phyloP scores from a whole-genome alignment of 495 filamentous ascomycete species.

The Stereocaulon alpinum region DNA sequence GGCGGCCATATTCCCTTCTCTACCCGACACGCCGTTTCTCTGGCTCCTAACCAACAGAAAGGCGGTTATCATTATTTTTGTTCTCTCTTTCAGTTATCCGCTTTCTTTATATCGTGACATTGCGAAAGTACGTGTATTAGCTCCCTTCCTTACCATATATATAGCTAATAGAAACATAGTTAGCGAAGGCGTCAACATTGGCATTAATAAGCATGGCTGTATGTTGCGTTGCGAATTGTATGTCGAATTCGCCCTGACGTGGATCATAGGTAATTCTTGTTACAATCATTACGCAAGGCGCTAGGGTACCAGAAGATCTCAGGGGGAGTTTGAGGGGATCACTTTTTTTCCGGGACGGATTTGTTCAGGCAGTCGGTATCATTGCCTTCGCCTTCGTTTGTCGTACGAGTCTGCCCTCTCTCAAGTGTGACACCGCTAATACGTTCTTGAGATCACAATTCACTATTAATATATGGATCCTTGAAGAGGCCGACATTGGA shows the following conservation, averaged over 20 bases:
- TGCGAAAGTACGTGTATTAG: constrained; percentile 59
- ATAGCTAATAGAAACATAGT: constrained; percentile 39
- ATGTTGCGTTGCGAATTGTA: not conserved
- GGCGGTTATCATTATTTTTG: constrained; percentile 76
- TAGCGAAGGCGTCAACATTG: constrained; percentile 88
- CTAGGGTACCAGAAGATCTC: constrained; percentile 55
- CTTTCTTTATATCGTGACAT: constrained; percentile 91
- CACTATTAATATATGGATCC: constrained; percentile 92
- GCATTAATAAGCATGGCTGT: constrained; percentile 85
- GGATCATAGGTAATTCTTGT: constrained; percentile 48
- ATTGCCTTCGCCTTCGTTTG: constrained; percentile 96
- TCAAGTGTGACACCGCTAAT: not conserved
- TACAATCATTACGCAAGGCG: constrained; percentile 80
- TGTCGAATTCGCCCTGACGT: not conserved
- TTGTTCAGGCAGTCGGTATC: constrained; percentile 92
- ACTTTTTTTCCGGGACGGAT: constrained; percentile 66
- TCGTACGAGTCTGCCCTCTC: constrained; percentile 38
- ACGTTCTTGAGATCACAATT: constrained; percentile 65
- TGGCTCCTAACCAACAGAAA: constrained; percentile 71
- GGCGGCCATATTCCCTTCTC: constrained; percentile 64
- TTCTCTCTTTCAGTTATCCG: constrained; percentile 79
- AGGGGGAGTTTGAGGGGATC: constrained; percentile 57
- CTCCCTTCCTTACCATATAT: not conserved
- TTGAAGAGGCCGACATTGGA: constrained; percentile 88
- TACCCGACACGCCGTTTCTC: constrained; percentile 62